Evolutionary conservation across 2,329 filamentous ascomycete species (phyloP).

Genomic region (Purpureocillium lavendulum): DNA sequence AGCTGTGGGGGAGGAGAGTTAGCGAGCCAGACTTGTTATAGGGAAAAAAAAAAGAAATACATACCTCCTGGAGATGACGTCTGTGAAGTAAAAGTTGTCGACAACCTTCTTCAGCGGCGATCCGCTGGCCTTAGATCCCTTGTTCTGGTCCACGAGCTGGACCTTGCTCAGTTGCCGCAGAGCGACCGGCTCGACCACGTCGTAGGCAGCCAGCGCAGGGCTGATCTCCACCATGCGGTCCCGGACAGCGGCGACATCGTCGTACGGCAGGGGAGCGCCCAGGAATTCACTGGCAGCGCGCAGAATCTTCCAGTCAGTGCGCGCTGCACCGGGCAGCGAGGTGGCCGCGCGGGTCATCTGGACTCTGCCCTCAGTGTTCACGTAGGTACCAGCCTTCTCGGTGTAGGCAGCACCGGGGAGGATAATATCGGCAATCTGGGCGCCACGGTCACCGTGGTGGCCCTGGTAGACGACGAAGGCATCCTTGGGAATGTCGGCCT

Average conservation of each 20-base stretch:
- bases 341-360: conserved; percentile 91
- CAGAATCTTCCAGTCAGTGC: conserved; percentile 99
- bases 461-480: conserved; percentile 98
- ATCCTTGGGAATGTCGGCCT: conserved; percentile 84
- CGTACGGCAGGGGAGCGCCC: conserved; percentile 78
- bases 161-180: conserved; percentile 76
- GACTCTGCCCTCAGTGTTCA: conserved; percentile 95
- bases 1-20: conserved; percentile 43
- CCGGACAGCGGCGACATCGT: conserved; percentile 80
- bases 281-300: conserved; percentile 89
- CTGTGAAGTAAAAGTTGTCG: conserved; percentile 97
- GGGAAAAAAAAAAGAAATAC: conserved; percentile 18
- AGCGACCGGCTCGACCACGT: conserved; percentile 77
- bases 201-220: conserved; percentile 81
- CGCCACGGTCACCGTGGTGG: conserved; percentile 91
- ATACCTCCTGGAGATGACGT: conserved; percentile 91
- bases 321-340: conserved; percentile 76
- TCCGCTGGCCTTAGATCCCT: conserved; percentile 68
- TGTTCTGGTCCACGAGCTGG: conserved; percentile 94
- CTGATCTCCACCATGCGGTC: conserved; percentile 95
- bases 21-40: conserved; percentile 11
- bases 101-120: conserved; percentile 74
- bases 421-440: conserved; percentile 86
- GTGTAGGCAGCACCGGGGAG: conserved; percentile 94
- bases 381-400: conserved; percentile 90